Evolutionary conservation across 331 rosid species (phyloP), one percentile per base, ranked within the genome.

Genomic region (Spiraea crenata): DNA sequence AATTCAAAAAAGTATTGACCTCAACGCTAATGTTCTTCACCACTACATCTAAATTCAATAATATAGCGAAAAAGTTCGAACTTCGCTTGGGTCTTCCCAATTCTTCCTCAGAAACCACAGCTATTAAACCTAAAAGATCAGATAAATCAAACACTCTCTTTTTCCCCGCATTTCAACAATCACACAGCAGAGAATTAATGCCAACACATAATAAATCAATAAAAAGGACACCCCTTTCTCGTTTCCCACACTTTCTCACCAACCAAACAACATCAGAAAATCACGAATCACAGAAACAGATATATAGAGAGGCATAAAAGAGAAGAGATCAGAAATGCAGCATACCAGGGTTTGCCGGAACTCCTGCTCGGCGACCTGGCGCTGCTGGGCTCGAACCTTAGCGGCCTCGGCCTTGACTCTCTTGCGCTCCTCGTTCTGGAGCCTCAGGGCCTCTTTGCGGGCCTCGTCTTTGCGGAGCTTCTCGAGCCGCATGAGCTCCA

Each of bases 321-420:
- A 42, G 6, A 3, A n/a, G 45, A 58, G 11, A 6, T 45, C 3
- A 47, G 11, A 1, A 57, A 34, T 16, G 31, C 37, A 73, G 31
- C 95, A 58, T 79, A 95, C 96, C 9, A 95, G 90, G 57, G 91
- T 83, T 81, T 80, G 82, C 5, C 85, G 92, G 42, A 95, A 86
- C 70, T 91, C 93, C 73, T 91, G 87, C 57, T 77, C 82, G 17
- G 79, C 83, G 20, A 82, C 79, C 67, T 89, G 70, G 17, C 95
- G 90, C 77, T 95, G 87, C 50, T 87, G 86, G 2, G 97, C 97
- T 15, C 95, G 85, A 71, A 82, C 85, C 63, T 84, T 79, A 0
- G 96, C 95, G 1, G 83, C 97, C 72, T 91, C 89, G 5, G 91
- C 95, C 75, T 91, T 91, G 58, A 89, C 83, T 74, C 76, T 91